Percentiles rank a stretch among this genome's conserved stretches.
phyloP scores from a whole-genome alignment of 129 eudicot genomes.

The Flaveria trinervia region DNA sequence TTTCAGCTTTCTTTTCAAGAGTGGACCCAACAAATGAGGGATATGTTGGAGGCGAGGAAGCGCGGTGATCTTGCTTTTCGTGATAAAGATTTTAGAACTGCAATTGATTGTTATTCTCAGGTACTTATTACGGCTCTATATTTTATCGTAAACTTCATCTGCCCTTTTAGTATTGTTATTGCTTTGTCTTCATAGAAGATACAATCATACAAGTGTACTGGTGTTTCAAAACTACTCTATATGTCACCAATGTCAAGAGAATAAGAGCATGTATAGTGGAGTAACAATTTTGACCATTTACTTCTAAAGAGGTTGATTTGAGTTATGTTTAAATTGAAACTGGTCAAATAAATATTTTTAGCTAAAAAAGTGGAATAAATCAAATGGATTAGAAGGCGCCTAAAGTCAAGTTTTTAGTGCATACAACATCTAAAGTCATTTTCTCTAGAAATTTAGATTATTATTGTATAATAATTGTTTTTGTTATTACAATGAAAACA shows the following conservation, averaged over 20 bases:
- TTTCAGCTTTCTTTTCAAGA: conserved; percentile 84
- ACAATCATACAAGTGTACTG: neutral
- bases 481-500: neutral
- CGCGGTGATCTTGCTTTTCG: conserved; percentile 94
- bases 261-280: neutral
- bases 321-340: neutral
- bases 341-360: neutral
- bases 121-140: conserved; percentile 34
- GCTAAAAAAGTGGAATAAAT: neutral
- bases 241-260: neutral
- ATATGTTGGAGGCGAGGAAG: conserved; percentile 93
- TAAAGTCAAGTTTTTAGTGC: neutral
- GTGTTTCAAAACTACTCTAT: neutral
- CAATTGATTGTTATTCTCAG: conserved; percentile 96
- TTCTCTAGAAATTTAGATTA: neutral
- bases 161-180: neutral
- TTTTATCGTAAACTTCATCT: conserved; percentile 3
- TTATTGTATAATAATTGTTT: neutral
- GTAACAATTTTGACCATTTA: neutral
- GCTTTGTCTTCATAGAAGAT: neutral
- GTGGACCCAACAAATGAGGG: conserved; percentile 98
- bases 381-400: neutral
- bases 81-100: conserved; percentile 85
- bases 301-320: neutral
- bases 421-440: neutral